Percentiles rank a stretch among this genome's conserved stretches.
Evolutionary conservation across 164 flowering plant species (phyloP).

Genomic region (Protea cynaroides): DNA sequence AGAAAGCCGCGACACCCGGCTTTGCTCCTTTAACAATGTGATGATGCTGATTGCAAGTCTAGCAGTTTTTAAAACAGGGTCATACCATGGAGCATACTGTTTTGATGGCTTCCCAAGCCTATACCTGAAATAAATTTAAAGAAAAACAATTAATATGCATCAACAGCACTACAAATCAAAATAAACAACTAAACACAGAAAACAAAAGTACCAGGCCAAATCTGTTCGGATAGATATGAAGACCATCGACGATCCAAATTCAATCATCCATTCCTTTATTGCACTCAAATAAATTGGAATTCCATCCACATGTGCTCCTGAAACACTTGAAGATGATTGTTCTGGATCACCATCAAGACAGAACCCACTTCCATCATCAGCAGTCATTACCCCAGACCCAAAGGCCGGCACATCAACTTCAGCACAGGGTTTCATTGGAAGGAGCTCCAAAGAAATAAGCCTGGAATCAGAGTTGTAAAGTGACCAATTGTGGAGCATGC

Average conservation of each 20-base stretch:
- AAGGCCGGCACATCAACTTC: conserved; percentile 80
- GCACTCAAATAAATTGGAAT: conserved; percentile 83
- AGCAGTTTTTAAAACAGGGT: conserved; percentile 68
- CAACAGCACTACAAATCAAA: not conserved
- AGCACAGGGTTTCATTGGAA: conserved; percentile 83
- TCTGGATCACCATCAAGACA: conserved; percentile 44
- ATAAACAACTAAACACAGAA: not conserved
- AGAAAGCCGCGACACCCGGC: conserved; percentile 59
- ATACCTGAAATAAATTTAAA: conserved; percentile 48
- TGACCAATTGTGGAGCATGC: conserved; percentile 91
- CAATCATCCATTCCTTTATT: conserved; percentile 95
- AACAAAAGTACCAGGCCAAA: conserved; percentile 75
- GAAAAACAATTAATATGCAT: not conserved
- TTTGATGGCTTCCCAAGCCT: conserved; percentile 94
- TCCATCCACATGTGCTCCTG: conserved; percentile 46
- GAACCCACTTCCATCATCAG: conserved; percentile 81
- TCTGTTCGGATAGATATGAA: conserved; percentile 80
- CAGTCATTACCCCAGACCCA: conserved; percentile 83
- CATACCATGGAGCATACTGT: conserved; percentile 89
- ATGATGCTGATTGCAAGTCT: conserved; percentile 62
- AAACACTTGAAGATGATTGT: conserved; percentile 39
- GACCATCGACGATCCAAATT: conserved; percentile 75
- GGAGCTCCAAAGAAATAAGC: conserved; percentile 79
- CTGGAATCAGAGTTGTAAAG: conserved; percentile 87
- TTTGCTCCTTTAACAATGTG: conserved; percentile 63